Conservation (phyloP, 169 alveolate species). For the Eimeria zaria region DNA sequence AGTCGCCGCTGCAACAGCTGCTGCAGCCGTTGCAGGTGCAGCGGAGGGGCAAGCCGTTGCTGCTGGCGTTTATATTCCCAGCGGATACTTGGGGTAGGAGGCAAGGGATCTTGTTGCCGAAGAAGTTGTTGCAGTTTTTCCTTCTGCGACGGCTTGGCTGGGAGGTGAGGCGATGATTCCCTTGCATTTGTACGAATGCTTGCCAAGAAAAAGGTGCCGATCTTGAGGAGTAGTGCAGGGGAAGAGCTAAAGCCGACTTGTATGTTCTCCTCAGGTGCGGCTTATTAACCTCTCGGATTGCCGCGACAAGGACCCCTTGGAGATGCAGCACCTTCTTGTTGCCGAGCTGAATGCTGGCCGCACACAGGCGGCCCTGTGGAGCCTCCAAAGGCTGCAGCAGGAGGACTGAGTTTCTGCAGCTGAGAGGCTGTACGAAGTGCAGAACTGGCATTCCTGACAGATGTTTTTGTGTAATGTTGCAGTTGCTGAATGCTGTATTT, state of each 20-base stretch:
- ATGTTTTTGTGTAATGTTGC: neutral
- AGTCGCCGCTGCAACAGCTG: neutral
- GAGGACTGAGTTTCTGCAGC: neutral
- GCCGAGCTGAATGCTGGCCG: neutral
- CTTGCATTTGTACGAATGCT: neutral
- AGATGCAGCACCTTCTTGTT: slow-evolving; percentile 38
- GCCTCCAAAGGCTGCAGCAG: slow-evolving; percentile 29
- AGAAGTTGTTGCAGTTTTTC: slow-evolving; percentile 63
- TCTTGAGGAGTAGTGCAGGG: neutral
- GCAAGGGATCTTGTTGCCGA: slow-evolving; percentile 60
- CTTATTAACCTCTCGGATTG: slow-evolving; percentile 61
- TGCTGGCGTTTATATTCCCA: slow-evolving; percentile 46
- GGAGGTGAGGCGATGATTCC: slow-evolving; percentile 23
- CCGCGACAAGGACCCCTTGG: slow-evolving; percentile 15
- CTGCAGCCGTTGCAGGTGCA: slow-evolving; percentile 41
- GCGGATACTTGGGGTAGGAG: slow-evolving; percentile 68
- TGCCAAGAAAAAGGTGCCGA: neutral
- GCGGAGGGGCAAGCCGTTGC: slow-evolving; percentile 9
- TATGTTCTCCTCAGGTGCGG: slow-evolving; percentile 50
- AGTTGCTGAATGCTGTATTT: too few species aligned
- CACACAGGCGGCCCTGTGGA: slow-evolving; percentile 5
- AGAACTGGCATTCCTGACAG: neutral
- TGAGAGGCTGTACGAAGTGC: neutral
- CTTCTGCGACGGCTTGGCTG: slow-evolving; percentile 63
- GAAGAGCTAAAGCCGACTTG: neutral